Base-by-base conservation (phyloP, 495 filamentous ascomycete genomes). In the Podospora pseudopauciseta region DNA sequence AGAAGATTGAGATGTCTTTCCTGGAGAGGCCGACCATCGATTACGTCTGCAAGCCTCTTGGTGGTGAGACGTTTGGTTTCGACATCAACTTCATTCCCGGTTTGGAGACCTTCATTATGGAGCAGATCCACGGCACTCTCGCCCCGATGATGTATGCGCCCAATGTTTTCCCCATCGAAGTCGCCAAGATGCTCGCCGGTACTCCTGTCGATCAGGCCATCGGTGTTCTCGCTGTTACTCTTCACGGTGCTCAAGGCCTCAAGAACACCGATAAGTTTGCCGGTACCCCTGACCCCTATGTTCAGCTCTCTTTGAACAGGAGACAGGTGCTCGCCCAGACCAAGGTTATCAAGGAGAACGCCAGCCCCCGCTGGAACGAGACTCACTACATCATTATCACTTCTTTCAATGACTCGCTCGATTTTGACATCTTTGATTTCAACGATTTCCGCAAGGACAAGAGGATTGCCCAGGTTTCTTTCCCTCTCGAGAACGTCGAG, bases 81-180 rank as follows among this genome's bases (percentile, higher is more conserved):
- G 95, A 99, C 76, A 97, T 99, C 82, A 97, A 97, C 79, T 97
- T 98, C 81, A 94, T 99, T 69, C 95, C 96, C 28, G 94, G 94
- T 64, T 83, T 99, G 26, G 92, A 96, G 78, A 85, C 75, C 68
- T 98, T 98, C 80, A 98, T 99, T 73, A 89, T 91, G 79, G 96
- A 98, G 65, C 92, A 95, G 79, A 94, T 99, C 67, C 96, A 99
- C 79, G 87, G 86, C 70, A 97, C 93, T 71, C 81, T 99, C 49
- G 88, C 87, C 2, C 95, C 95, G 13, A 98, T 99, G 89, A 94
- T 98, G 90, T 98, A 98, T 73, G 90, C 88, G 60, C 95, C 95
- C 7, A 97, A 98, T 73, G 93, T 96, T 34, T 99, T 98, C 85
- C 96, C 95, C 20, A 92, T 99, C 70, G 96, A 99, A 74, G 91